Evolutionary conservation across 306 rosid genomes (phyloP), one percentile per base, ranked within the genome.

Genomic region (Rosa lucieae): DNA sequence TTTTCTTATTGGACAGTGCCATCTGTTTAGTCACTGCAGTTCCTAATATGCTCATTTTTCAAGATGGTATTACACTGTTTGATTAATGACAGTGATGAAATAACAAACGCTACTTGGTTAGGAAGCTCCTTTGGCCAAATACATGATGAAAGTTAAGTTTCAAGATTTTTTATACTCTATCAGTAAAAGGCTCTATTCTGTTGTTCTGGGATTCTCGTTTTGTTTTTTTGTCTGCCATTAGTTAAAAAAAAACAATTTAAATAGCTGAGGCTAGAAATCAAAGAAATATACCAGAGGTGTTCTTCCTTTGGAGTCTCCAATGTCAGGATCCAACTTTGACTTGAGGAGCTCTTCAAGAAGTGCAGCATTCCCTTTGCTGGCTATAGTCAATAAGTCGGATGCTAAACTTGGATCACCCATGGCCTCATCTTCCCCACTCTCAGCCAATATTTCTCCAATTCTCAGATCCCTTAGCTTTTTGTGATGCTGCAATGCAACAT

Each of bases 301-400:
- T 87, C 87, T 92, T 71, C 95, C 93, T 79, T 89, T 75, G 62
- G 93, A 85, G 84, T 92, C 89, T 72, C 88, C 89, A 85, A 87
- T 85, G 77, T 90, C 87, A 67, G 97, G 92, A 88, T 92, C 95
- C 82, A 90, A 79, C 77, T 89, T 91, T 68, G 95, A 89, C 81
- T 87, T 87, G 32, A 92, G 89, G 87, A 92, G 95, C 89, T 92
- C 91, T 76, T 89, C 92, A 46, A 92, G 97, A 75, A 90, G 89
- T 70, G 88, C 90, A 74, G 89, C 93, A 77, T 90, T 87, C 76
- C 97, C 97, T 12, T 82, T 89, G 70, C 75, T 44, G 43, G 95
- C 89, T 74, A 84, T 93, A 62, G 82, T 86, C 81, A 87, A 53
- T 87, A 90, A 82, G 83, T 84, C 85, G 74, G 77, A 82, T 40